These are phyloP conservation scores for Trichoderma semiorbis DNA, from an alignment of 2,329 filamentous ascomycete genomes.

Conservation along the genomic window DNA sequence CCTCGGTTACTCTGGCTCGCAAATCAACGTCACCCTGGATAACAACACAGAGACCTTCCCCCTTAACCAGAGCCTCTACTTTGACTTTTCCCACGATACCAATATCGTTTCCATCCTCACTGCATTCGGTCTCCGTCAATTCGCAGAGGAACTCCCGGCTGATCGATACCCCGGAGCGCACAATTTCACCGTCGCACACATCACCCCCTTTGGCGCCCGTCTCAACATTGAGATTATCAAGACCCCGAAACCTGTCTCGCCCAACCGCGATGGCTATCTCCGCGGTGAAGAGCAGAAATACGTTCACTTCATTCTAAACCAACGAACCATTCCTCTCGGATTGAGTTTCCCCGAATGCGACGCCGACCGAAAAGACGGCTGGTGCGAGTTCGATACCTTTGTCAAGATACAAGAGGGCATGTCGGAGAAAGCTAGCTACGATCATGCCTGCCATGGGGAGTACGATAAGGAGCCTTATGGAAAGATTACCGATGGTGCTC, in stretches of 20 bases:
- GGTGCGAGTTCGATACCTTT: conserved; percentile 72
- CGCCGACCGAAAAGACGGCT: conserved; percentile 61
- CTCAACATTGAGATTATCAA: conserved; percentile 72
- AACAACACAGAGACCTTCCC: conserved; percentile 67
- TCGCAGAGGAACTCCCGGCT: conserved; percentile 56
- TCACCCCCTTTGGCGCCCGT: conserved; percentile 69
- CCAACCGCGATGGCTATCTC: conserved; percentile 52
- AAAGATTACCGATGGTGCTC: conserved; percentile 38
- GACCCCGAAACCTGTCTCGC: conserved; percentile 59
- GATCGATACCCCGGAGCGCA: conserved; percentile 54
- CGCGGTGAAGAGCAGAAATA: conserved; percentile 59
- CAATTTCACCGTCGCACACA: conserved; percentile 61
- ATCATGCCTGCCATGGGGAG: conserved; percentile 64
- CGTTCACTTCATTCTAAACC: conserved; percentile 71
- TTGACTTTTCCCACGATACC: conserved; percentile 77
- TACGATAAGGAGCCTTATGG: conserved; percentile 36
- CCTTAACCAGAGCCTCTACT: conserved; percentile 67
- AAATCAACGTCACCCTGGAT: conserved; percentile 69
- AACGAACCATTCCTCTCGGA: conserved; percentile 68
- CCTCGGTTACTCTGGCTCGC: conserved; percentile 53
- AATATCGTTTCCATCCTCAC: conserved; percentile 68
- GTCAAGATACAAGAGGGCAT: conserved; percentile 58
- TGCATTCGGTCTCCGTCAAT: conserved; percentile 70
- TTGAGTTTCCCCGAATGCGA: conserved; percentile 64
- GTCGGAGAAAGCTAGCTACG: conserved; percentile 56